Percentiles rank a stretch among this genome's conserved stretches.
Conservation (phyloP, 805 yeast genomes). For the Pichia occidentalis region DNA sequence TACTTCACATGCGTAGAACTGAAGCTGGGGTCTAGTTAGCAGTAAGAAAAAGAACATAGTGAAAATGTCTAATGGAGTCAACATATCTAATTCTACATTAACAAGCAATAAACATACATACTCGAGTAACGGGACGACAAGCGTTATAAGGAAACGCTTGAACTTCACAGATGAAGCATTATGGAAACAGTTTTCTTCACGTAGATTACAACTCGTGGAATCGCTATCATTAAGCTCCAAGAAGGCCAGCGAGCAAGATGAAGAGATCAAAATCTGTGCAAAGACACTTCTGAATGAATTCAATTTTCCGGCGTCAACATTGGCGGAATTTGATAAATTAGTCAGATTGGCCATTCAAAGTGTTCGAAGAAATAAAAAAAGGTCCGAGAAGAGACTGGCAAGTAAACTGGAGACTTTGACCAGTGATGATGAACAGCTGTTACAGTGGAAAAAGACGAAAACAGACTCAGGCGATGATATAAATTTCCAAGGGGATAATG, state of each 20-base stretch:
- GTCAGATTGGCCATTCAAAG: slow-evolving; percentile 93
- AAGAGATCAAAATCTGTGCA: slow-evolving; percentile 73
- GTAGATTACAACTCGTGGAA: slow-evolving; percentile 85
- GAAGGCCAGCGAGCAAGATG: slow-evolving; percentile 92
- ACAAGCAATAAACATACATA: slow-evolving; percentile 7
- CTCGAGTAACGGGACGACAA: slow-evolving; percentile 31
- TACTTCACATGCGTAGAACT: no score
- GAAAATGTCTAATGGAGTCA: no score
- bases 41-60: no score
- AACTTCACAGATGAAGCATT: slow-evolving; percentile 72
- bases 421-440: slow-evolving; percentile 9
- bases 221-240: slow-evolving; percentile 49
- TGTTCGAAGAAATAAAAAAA: slow-evolving; percentile 78
- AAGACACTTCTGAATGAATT: slow-evolving; percentile 71
- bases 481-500: slow-evolving; percentile 1
- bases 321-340: slow-evolving; percentile 76
- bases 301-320: slow-evolving; percentile 50
- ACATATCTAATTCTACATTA: no score
- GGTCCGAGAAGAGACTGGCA: slow-evolving; percentile 42
- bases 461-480: slow-evolving; percentile 1
- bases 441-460: slow-evolving; percentile 5
- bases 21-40: no score
- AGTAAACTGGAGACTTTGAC: slow-evolving; percentile 16
- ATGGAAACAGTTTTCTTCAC: slow-evolving; percentile 89
- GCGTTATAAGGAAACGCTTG: slow-evolving; percentile 48